A percentile compares a stretch with the other conserved stretches of the same genome.
These are phyloP conservation scores for Heliamphora pulchella DNA, from an alignment of 179 eudicot species.

Conservation along the genomic window DNA sequence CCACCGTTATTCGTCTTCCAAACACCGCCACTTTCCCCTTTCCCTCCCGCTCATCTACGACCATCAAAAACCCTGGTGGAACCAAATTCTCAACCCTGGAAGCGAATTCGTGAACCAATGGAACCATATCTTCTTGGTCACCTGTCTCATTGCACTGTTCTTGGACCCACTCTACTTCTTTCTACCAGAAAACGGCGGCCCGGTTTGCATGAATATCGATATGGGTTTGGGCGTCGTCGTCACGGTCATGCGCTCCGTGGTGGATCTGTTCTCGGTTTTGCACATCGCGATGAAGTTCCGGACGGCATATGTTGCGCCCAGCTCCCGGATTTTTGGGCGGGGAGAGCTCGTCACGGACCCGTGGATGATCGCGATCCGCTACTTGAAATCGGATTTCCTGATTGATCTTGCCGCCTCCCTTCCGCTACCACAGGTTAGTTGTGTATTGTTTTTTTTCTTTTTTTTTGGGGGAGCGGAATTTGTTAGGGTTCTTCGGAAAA, in stretches of 20 bases:
- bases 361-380: conserved; percentile 40
- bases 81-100: conserved; percentile 60
- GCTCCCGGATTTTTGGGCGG: conserved; percentile 62
- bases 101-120: conserved; percentile 45
- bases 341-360: conserved; percentile 78
- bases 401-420: conserved; percentile 70
- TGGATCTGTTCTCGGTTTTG: conserved; percentile 48
- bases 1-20: conserved; percentile 1
- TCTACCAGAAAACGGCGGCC: conserved; percentile 34
- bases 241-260: conserved; percentile 38
- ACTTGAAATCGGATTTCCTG: conserved; percentile 39
- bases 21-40: conserved; percentile 11
- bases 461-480: neutral
- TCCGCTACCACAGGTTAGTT: conserved; percentile 75
- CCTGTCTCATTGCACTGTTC: conserved; percentile 60
- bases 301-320: conserved; percentile 64
- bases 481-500: neutral
- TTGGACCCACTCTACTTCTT: conserved; percentile 75
- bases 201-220: conserved; percentile 44
- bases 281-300: conserved; percentile 65
- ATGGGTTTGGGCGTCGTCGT: conserved; percentile 27
- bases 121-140: conserved; percentile 63
- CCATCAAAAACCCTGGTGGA: conserved; percentile 34
- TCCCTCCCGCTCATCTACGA: conserved; percentile 22
- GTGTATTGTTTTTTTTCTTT: neutral